These are phyloP conservation scores for Bathelium albidoporum DNA, from an alignment of 495 filamentous ascomycete species.

Conservation along the genomic window DNA sequence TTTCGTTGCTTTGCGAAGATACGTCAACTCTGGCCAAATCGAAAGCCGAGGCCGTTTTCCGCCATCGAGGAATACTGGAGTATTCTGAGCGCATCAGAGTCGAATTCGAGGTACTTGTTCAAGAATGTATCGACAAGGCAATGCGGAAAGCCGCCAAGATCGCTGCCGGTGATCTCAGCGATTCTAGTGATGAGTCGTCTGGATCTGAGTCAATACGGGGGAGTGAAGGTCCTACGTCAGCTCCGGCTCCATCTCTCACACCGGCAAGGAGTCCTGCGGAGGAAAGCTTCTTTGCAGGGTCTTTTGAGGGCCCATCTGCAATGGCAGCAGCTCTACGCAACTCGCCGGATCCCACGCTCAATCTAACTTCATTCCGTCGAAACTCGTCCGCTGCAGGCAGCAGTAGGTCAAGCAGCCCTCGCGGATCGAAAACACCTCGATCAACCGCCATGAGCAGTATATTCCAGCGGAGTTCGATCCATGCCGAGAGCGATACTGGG, in stretches of 20 bases:
- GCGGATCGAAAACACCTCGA: constrained; percentile 82
- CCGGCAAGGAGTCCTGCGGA: constrained; percentile 16
- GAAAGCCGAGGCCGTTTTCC: constrained; percentile 86
- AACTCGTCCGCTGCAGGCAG: constrained; percentile 56
- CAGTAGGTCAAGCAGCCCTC: constrained; percentile 76
- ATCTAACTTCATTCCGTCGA: constrained; percentile 33
- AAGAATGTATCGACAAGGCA: constrained; percentile 89
- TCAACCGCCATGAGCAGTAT: constrained; percentile 60
- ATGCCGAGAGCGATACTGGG: constrained; percentile 66
- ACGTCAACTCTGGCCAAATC: constrained; percentile 70
- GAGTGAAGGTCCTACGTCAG: constrained; percentile 8
- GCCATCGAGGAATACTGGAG: constrained; percentile 86
- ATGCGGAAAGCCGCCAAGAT: constrained; percentile 83
- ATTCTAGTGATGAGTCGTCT: constrained; percentile 48
- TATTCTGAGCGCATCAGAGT: constrained; percentile 91
- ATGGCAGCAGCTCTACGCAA: constrained; percentile 46
- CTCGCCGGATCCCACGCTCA: constrained; percentile 33
- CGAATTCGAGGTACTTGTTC: constrained; percentile 81
- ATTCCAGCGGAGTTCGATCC: constrained; percentile 58
- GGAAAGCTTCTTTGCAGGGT: constrained; percentile 42
- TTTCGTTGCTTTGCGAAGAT: constrained; percentile 77
- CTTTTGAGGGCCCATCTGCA: constrained; percentile 48
- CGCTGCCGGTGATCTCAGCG: constrained; percentile 72
- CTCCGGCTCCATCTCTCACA: not conserved
- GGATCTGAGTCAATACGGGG: constrained; percentile 25